phyloP scores from a whole-genome alignment of 345 rosid genomes.

The Clarkia xantiana region DNA sequence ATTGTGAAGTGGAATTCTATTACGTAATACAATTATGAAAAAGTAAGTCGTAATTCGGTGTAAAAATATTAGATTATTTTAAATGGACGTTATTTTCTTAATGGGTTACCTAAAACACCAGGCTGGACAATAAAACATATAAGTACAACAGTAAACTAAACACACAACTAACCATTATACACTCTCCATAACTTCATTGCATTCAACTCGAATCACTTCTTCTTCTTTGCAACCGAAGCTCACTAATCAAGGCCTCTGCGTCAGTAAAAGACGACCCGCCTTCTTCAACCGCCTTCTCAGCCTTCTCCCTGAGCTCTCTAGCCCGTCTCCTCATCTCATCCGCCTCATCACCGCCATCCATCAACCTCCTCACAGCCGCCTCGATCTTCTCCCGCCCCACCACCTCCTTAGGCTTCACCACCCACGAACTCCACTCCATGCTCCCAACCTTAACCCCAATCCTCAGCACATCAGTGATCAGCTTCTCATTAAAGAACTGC shows the following conservation, averaged over 20 bases:
- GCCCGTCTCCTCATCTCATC: slow-evolving; percentile 25
- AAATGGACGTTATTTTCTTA: too few species aligned
- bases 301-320: slow-evolving; percentile 16
- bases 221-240: slow-evolving; percentile 11
- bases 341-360: slow-evolving; percentile 22
- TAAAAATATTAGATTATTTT: too few species aligned
- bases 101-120: too few species aligned
- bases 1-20: too few species aligned
- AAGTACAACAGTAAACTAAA: too few species aligned
- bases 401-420: slow-evolving; percentile 7
- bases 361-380: slow-evolving; percentile 18
- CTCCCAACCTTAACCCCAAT: slow-evolving; percentile 32
- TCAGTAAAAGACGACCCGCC: slow-evolving; percentile 32
- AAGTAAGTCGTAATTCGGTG: too few species aligned
- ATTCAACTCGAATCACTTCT: neutral
- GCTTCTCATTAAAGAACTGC: slow-evolving; percentile 35
- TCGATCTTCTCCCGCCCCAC: slow-evolving; percentile 24
- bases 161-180: too few species aligned
- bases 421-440: slow-evolving; percentile 18
- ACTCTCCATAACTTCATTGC: too few species aligned
- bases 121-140: too few species aligned
- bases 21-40: too few species aligned
- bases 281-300: slow-evolving; percentile 28
- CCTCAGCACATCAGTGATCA: slow-evolving; percentile 19
- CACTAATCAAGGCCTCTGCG: slow-evolving; percentile 16